Percentiles rank a stretch among this genome's conserved stretches.
Conservation (phyloP, 225 moss, liverwort and hornwort genomes). For the Bryoerythrophyllum caledonicum region DNA sequence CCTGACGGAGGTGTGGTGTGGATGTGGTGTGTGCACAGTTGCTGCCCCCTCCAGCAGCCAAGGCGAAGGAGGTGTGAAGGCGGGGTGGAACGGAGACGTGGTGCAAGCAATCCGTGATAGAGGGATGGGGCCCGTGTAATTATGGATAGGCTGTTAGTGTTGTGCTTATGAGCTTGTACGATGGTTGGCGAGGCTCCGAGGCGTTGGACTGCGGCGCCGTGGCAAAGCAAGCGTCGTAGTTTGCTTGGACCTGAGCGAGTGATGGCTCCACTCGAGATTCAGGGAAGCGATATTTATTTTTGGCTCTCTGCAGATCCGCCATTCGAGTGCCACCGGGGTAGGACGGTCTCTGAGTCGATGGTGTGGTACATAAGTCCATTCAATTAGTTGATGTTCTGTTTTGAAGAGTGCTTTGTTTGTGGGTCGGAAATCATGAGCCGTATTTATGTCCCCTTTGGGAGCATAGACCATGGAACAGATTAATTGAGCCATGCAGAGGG, state of each 20-base stretch:
- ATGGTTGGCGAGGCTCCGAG: slow-evolving; percentile 16
- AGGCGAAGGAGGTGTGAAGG: slow-evolving; percentile 39
- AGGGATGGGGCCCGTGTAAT: slow-evolving; percentile 30
- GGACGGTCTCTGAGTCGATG: slow-evolving; percentile 10
- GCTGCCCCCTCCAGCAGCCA: slow-evolving; percentile 39
- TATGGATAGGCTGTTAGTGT: slow-evolving; percentile 23
- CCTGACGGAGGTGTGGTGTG: slow-evolving; percentile 16
- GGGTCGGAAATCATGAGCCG: too few relatives aligned
- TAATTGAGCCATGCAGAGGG: too few relatives aligned
- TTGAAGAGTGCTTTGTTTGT: background rate
- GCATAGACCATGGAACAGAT: too few relatives aligned
- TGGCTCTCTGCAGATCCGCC: slow-evolving; percentile 9
- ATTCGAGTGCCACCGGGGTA: slow-evolving; percentile 8
- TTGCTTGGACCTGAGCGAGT: slow-evolving; percentile 25
- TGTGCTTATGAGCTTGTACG: slow-evolving; percentile 24
- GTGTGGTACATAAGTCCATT: slow-evolving; percentile 16
- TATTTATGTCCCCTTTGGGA: too few relatives aligned
- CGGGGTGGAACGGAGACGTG: slow-evolving; percentile 7
- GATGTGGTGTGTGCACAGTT: slow-evolving; percentile 33
- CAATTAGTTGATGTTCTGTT: background rate
- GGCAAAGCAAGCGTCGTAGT: slow-evolving; percentile 19
- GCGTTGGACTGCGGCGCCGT: slow-evolving; percentile 1
- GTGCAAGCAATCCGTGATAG: slow-evolving; percentile 2
- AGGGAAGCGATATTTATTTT: slow-evolving; percentile 12
- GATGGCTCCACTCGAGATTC: slow-evolving; percentile 25